Evolutionary conservation across 192 early-diverging fungal species (phyloP).

Genomic region (Backusella tarrabulga): DNA sequence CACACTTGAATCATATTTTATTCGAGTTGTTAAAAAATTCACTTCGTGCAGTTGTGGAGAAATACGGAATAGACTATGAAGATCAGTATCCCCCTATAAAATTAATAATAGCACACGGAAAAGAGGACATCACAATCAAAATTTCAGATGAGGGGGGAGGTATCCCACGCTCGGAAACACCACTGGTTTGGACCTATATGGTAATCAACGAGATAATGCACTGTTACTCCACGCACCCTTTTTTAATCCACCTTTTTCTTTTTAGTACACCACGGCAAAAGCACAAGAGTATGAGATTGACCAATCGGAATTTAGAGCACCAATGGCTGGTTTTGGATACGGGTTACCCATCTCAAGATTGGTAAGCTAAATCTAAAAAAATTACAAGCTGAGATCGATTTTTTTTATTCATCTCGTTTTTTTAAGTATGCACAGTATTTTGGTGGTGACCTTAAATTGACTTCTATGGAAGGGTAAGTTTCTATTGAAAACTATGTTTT

Average conservation of each 20-base stretch:
- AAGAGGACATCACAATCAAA: conserved; percentile 96
- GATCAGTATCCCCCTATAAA: conserved; percentile 92
- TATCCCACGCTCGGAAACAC: conserved; percentile 84
- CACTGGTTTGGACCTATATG: conserved; percentile 96
- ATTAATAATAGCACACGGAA: conserved; percentile 84
- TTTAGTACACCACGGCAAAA: conserved; percentile 71
- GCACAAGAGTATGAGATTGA: conserved; percentile 67
- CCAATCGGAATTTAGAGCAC: conserved; percentile 75
- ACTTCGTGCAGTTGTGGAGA: conserved; percentile 92
- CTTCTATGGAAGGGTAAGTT: conserved; percentile 88
- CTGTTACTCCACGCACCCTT: background rate
- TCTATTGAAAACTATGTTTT: background rate
- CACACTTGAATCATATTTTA: conserved; percentile 96
- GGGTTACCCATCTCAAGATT: conserved; percentile 85
- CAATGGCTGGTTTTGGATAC: conserved; percentile 92
- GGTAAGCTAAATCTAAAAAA: conserved; percentile 26
- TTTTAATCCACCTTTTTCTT: background rate
- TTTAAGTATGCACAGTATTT: conserved; percentile 90
- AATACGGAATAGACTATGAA: conserved; percentile 72
- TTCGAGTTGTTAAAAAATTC: conserved; percentile 99
- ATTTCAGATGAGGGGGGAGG: conserved; percentile 95
- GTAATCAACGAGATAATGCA: conserved; percentile 7
- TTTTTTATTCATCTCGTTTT: background rate
- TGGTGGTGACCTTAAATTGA: conserved; percentile 92
- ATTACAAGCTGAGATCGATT: background rate